phyloP scores from a whole-genome alignment of 768 basidiomycete species.

The Rhodotorula babjevae region DNA sequence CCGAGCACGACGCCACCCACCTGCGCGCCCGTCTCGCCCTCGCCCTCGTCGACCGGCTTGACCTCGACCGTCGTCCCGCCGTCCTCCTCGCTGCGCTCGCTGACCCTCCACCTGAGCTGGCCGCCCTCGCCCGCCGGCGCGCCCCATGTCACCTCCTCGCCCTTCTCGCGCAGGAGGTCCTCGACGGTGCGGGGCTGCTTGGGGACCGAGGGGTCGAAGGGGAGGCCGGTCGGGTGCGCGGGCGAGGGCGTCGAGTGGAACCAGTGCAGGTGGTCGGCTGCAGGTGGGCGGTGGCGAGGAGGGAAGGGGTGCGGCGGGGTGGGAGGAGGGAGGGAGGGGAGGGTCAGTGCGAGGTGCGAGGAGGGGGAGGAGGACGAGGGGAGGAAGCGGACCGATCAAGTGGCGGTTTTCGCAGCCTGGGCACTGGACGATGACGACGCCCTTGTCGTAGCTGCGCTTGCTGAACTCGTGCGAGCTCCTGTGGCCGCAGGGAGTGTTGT shows the following conservation, averaged over 20 bases:
- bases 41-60: background rate
- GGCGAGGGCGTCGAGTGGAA: constrained; percentile 51
- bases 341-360: background rate
- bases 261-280: constrained; percentile 88
- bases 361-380: background rate
- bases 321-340: too few species aligned
- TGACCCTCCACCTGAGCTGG: constrained; percentile 53
- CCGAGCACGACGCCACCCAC: too few species aligned
- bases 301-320: background rate
- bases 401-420: constrained; percentile 83
- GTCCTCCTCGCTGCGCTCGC: background rate
- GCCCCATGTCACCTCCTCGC: constrained; percentile 63
- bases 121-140: background rate
- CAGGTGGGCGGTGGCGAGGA: constrained; percentile 56
- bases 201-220: constrained; percentile 13
- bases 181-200: constrained; percentile 68
- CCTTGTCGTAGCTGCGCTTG: constrained; percentile 73
- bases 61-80: constrained; percentile 14
- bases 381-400: constrained; percentile 42
- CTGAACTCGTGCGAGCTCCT: constrained; percentile 86
- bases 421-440: constrained; percentile 86
- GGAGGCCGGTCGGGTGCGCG: constrained; percentile 21
- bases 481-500: constrained; percentile 54
- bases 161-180: constrained; percentile 69
- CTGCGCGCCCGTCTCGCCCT: background rate